Conservation (phyloP, 2,329 filamentous ascomycete genomes). For the Fusarium fujikuroi region DNA sequence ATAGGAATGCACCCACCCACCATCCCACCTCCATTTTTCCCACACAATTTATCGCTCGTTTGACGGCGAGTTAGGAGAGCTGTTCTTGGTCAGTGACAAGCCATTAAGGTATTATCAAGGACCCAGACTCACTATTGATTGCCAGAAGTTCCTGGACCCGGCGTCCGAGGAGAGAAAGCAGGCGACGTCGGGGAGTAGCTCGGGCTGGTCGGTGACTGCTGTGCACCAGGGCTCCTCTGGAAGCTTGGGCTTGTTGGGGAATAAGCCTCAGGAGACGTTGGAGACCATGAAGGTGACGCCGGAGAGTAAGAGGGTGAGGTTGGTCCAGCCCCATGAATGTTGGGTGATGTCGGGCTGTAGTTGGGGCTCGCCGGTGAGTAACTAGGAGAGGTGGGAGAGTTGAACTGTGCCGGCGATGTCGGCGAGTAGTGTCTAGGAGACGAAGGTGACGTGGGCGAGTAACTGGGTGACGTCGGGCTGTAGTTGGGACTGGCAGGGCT, state of each 20-base stretch:
- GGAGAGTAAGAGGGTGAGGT: conserved; percentile 73
- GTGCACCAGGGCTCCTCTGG: conserved; percentile 64
- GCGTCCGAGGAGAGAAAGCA: conserved; percentile 58
- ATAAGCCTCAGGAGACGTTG: conserved; percentile 74
- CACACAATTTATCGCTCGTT: conserved; percentile 46
- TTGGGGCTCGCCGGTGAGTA: conserved; percentile 78
- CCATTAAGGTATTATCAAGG: background rate
- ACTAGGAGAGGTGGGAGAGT: conserved; percentile 78
- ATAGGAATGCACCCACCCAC: background rate
- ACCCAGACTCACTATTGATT: conserved; percentile 53
- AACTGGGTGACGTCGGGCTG: conserved; percentile 73
- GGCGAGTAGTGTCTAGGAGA: conserved; percentile 69
- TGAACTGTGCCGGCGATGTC: conserved; percentile 79
- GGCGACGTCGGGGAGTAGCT: conserved; percentile 74
- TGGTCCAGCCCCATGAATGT: conserved; percentile 55
- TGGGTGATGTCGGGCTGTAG: conserved; percentile 76
- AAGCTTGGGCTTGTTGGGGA: conserved; percentile 72
- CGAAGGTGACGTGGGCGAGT: conserved; percentile 70
- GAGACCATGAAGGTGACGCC: conserved; percentile 81
- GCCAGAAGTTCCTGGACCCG: conserved; percentile 56
- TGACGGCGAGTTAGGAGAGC: conserved; percentile 58
- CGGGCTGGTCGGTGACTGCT: conserved; percentile 73
- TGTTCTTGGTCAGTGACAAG: conserved; percentile 43
- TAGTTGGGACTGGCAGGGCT: conserved; percentile 69
- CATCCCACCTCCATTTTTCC: background rate